Percentiles rank a stretch among this genome's conserved stretches.
Conservation (phyloP, 2,329 filamentous ascomycete species). For the Fusarium haematococcum region DNA sequence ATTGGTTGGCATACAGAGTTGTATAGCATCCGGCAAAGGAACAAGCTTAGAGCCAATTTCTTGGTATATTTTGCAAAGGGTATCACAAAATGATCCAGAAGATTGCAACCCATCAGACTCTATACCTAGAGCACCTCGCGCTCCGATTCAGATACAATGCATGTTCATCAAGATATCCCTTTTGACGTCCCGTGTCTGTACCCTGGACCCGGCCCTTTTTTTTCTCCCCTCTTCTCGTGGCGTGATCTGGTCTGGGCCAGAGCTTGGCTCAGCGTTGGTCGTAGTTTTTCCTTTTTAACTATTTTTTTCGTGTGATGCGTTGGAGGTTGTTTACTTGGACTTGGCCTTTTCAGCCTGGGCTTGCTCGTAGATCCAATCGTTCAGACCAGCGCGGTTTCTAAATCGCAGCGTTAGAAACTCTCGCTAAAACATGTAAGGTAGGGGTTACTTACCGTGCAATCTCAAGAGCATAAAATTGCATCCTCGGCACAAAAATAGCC, state of each 20-base stretch:
- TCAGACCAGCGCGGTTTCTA: slow-evolving; percentile 88
- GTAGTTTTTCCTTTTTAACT: slow-evolving; percentile 9
- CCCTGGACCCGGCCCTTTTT: neutral
- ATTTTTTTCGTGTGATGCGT: neutral
- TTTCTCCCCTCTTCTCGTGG: neutral
- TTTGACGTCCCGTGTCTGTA: neutral
- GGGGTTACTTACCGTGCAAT: slow-evolving; percentile 54
- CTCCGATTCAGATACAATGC: neutral
- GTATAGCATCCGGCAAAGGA: no score
- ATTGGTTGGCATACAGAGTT: neutral
- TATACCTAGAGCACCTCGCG: neutral
- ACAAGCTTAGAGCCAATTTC: neutral
- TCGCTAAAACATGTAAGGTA: no score
- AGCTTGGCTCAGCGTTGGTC: slow-evolving; percentile 7
- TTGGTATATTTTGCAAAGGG: slow-evolving; percentile 33
- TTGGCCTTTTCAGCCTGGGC: slow-evolving; percentile 69
- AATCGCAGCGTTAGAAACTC: slow-evolving; percentile 52
- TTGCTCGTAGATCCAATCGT: slow-evolving; percentile 97
- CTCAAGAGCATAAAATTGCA: slow-evolving; percentile 68
- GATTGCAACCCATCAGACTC: slow-evolving; percentile 1
- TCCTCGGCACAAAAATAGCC: slow-evolving; percentile 82
- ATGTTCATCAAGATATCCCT: slow-evolving; percentile 15
- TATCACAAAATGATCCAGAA: slow-evolving; percentile 30
- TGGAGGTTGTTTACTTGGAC: slow-evolving; percentile 35
- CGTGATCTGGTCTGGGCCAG: slow-evolving; percentile 7